A percentile compares a stretch with the other conserved stretches of the same genome.
Evolutionary conservation across 441 rosid species (phyloP).

Genomic region (Aquilaria agallochum): DNA sequence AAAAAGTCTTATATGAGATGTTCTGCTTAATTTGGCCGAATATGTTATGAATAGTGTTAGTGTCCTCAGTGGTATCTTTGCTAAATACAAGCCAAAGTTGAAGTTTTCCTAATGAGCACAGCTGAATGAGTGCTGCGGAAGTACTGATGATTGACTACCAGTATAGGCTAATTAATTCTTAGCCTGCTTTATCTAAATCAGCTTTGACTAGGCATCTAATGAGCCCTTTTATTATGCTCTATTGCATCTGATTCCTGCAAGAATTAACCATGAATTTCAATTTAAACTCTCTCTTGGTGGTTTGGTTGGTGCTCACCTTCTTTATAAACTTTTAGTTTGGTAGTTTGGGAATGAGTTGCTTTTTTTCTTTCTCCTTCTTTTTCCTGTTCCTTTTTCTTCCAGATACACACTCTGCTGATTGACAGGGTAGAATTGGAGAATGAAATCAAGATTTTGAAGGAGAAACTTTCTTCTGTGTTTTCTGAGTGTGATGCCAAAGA

Average conservation of each 20-base stretch:
- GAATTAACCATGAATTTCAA: too few relatives aligned
- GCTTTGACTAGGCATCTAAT: conserved; percentile 3
- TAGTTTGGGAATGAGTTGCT: background rate
- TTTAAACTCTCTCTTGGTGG: background rate
- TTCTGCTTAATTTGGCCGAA: background rate
- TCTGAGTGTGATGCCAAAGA: conserved; percentile 46
- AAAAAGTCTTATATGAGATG: background rate
- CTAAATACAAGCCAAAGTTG: conserved; percentile 2
- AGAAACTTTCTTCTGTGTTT: conserved; percentile 50
- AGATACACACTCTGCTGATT: conserved; percentile 39
- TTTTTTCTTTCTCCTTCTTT: background rate
- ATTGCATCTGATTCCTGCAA: background rate
- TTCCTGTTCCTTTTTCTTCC: conserved; percentile 8
- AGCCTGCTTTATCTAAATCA: background rate
- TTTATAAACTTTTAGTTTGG: background rate
- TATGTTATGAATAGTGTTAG: background rate
- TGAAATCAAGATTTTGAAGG: conserved; percentile 37
- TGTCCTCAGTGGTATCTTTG: conserved; percentile 2
- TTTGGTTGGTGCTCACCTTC: conserved; percentile 1
- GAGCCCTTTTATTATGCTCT: background rate
- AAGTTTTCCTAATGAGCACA: background rate
- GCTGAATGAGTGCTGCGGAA: background rate
- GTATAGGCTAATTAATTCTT: too few relatives aligned
- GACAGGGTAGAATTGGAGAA: conserved; percentile 56
- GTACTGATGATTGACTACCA: too few relatives aligned